phyloP scores from a whole-genome alignment of 2,329 filamentous ascomycete genomes.

The Ambrosiella beaveri region DNA sequence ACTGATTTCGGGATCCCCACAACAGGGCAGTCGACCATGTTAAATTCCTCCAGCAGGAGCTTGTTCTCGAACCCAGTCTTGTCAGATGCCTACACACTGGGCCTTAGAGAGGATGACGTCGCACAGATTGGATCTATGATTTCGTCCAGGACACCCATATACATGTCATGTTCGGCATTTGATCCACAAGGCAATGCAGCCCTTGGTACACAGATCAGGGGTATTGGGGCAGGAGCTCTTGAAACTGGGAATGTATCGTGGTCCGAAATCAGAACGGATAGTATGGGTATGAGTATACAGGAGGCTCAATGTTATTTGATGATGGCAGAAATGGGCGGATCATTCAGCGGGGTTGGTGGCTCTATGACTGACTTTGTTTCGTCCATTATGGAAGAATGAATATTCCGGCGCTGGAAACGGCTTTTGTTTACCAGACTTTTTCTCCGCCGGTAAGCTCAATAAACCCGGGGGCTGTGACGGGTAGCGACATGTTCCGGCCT shows the following conservation, averaged over 20 bases:
- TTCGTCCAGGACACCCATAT: background rate
- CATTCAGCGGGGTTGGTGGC: too few relatives aligned
- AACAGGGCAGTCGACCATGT: too few relatives aligned
- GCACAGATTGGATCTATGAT: background rate
- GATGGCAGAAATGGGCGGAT: too few relatives aligned
- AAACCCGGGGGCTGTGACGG: background rate
- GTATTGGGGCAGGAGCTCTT: background rate
- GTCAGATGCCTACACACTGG: background rate
- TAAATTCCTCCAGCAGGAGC: too few relatives aligned
- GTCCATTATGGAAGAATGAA: too few relatives aligned
- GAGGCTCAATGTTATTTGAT: too few relatives aligned
- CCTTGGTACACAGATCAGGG: background rate
- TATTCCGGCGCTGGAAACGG: too few relatives aligned
- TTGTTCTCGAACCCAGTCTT: background rate
- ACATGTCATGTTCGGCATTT: background rate
- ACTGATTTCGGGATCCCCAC: too few relatives aligned
- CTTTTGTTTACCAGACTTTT: background rate
- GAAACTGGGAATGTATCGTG: background rate
- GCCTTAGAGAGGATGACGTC: background rate
- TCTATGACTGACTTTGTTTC: too few relatives aligned
- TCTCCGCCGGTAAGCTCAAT: background rate
- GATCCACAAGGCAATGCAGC: background rate
- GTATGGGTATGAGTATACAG: too few relatives aligned
- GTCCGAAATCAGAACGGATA: background rate
- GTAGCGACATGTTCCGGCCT: background rate